Conservation (phyloP, 208 protist genomes). For the Acanthamoeba lenticulata region DNA sequence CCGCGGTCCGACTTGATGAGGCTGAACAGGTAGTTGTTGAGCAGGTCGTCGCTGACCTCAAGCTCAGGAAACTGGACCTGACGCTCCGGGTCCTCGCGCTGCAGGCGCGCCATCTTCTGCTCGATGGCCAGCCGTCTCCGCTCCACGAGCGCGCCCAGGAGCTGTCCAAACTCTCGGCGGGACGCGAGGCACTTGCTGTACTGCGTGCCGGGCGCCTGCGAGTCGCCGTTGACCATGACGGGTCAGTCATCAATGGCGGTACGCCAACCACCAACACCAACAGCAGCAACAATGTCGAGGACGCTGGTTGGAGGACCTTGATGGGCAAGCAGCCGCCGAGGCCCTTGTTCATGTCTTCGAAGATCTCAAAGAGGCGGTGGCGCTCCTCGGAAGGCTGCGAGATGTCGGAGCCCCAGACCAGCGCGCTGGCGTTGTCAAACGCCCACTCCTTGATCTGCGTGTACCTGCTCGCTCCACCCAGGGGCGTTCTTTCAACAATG, state of each 20-base stretch:
- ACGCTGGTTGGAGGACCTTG: background rate
- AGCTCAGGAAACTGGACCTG: background rate
- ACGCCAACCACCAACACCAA: no score
- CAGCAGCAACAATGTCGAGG: no score
- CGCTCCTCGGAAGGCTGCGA: background rate
- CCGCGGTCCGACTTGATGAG: slow-evolving; percentile 2
- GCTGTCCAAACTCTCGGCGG: background rate
- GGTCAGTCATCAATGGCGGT: no score
- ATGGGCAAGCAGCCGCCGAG: background rate
- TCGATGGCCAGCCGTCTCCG: background rate
- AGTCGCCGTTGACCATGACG: background rate
- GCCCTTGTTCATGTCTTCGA: background rate
- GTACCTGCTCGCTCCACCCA: background rate
- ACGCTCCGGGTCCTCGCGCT: background rate
- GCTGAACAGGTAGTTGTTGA: slow-evolving; percentile 8
- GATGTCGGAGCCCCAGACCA: background rate
- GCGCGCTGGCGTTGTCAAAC: slow-evolving; percentile 3
- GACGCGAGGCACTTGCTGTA: slow-evolving; percentile 16
- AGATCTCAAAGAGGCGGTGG: background rate
- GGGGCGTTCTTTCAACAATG: no score
- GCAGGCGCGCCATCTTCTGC: background rate
- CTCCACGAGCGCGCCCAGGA: background rate
- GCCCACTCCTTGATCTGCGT: background rate
- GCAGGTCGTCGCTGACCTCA: background rate
- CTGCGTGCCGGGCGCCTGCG: background rate